Conservation (phyloP, 768 basidiomycete species). For the Tylopilus vinaceipallidus region DNA sequence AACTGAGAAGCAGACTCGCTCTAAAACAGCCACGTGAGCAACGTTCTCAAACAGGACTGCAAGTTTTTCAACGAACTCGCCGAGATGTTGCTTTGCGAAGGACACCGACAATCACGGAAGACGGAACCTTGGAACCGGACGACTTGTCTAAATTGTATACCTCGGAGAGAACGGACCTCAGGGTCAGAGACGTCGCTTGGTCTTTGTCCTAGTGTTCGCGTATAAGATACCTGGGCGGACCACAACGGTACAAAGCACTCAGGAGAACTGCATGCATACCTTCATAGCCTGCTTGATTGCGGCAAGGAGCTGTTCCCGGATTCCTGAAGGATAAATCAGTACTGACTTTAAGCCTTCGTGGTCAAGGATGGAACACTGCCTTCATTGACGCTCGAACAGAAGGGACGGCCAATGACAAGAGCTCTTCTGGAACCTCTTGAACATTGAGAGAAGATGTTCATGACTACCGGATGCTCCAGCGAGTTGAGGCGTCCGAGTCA, state of each 20-base stretch:
- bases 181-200: constrained; percentile 50
- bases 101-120: constrained; percentile 49
- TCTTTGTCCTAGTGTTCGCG: constrained; percentile 52
- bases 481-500: too few species aligned
- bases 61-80: constrained; percentile 54
- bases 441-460: constrained; percentile 15
- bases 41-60: not conserved
- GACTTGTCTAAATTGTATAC: constrained; percentile 66
- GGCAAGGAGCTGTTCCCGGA: constrained; percentile 49
- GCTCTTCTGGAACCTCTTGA: constrained; percentile 9
- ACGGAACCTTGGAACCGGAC: constrained; percentile 40
- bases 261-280: constrained; percentile 40
- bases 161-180: constrained; percentile 69
- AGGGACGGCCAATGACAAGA: constrained; percentile 8
- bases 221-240: not conserved
- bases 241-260: not conserved
- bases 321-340: constrained; percentile 35
- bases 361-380: constrained; percentile 7
- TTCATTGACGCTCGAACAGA: constrained; percentile 19
- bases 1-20: constrained; percentile 59
- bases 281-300: constrained; percentile 70
- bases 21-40: constrained; percentile 35
- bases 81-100: constrained; percentile 56
- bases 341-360: not conserved
- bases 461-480: constrained; percentile 3